Conservation (phyloP, 2,329 filamentous ascomycete genomes). For the Albifimbria verrucaria region DNA sequence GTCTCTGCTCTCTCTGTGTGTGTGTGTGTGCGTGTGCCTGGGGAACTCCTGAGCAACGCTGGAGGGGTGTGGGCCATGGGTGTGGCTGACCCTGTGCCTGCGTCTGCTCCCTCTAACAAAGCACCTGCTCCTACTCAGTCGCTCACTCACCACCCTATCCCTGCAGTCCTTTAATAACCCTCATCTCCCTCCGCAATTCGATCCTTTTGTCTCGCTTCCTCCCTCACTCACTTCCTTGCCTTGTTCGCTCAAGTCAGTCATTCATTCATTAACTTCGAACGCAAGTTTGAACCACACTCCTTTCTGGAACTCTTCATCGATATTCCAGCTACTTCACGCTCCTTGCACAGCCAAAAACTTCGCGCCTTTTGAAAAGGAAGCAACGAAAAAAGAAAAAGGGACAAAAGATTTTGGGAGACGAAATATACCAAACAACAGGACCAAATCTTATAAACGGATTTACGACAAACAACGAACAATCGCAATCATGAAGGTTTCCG, state of each 20-base stretch:
- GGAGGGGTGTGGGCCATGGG: too few species aligned
- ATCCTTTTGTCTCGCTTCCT: constrained; percentile 8
- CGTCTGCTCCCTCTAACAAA: background rate
- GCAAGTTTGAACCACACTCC: constrained; percentile 20
- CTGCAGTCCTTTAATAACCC: constrained; percentile 23
- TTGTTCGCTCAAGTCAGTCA: constrained; percentile 12
- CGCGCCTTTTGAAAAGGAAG: background rate
- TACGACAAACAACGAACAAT: background rate
- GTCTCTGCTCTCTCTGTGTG: background rate
- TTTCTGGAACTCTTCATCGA: constrained; percentile 13
- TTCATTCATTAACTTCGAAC: constrained; percentile 20
- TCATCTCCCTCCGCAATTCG: constrained; percentile 18
- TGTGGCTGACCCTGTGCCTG: background rate
- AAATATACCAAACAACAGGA: constrained; percentile 4
- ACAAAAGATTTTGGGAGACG: constrained; percentile 19
- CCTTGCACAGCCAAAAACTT: background rate
- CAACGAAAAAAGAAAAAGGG: constrained; percentile 16
- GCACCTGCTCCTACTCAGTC: constrained; percentile 10
- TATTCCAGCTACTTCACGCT: background rate
- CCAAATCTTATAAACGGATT: background rate
- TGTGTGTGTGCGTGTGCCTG: background rate
- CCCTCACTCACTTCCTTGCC: constrained; percentile 12
- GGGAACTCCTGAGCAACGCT: too few species aligned
- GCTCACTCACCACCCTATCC: constrained; percentile 10
- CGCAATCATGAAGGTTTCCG: constrained; percentile 38